phyloP scores from a whole-genome alignment of 1,139 yeast species.

The Nadsonia commutata region DNA sequence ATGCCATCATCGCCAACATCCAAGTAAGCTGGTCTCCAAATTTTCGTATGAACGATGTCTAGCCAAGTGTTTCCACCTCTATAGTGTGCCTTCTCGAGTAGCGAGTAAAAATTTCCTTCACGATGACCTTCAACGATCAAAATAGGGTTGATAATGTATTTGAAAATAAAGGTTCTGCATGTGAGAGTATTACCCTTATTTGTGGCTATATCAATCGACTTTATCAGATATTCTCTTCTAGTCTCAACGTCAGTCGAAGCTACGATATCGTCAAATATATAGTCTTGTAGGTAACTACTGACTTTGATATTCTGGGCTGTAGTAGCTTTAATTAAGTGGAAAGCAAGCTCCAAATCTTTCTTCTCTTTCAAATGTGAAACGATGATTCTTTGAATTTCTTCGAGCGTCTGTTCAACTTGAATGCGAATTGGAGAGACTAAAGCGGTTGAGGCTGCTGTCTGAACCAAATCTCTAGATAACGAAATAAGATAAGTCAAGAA shows the following conservation, averaged over 20 bases:
- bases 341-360: constrained; percentile 27
- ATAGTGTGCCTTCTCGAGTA: constrained; percentile 27
- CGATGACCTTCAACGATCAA: constrained; percentile 47
- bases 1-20: constrained; percentile 32
- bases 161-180: constrained; percentile 50
- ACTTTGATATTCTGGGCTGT: constrained; percentile 31
- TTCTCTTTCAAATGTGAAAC: constrained; percentile 31
- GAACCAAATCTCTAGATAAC: constrained; percentile 30
- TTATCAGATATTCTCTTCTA: constrained; percentile 38
- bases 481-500: constrained; percentile 34
- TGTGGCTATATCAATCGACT: constrained; percentile 33
- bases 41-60: constrained; percentile 38
- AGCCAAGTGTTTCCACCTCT: constrained; percentile 38
- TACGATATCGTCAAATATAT: constrained; percentile 43
- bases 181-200: constrained; percentile 21
- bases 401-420: constrained; percentile 60
- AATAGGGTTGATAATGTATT: constrained; percentile 50
- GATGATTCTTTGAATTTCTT: constrained; percentile 41
- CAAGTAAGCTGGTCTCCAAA: constrained; percentile 59
- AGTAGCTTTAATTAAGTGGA: constrained; percentile 36
- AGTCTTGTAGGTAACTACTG: constrained; percentile 38
- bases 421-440: constrained; percentile 50
- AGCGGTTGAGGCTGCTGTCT: constrained; percentile 29
- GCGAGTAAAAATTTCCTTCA: constrained; percentile 33
- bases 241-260: constrained; percentile 32